These are phyloP conservation scores for Datura wrightii DNA, from an alignment of 257 asterid species.

Conservation along the genomic window DNA sequence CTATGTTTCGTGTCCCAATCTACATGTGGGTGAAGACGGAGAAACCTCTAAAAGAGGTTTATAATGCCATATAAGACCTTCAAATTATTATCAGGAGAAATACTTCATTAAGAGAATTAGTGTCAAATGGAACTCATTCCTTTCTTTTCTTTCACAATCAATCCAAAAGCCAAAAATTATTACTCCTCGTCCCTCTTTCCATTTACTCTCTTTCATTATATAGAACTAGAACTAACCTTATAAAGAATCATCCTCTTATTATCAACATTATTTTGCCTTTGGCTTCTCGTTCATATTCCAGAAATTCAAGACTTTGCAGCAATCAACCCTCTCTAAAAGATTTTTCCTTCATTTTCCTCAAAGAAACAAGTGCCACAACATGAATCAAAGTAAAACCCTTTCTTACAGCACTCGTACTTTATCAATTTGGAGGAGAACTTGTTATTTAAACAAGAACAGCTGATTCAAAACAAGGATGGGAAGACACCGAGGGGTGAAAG, in stretches of 20 bases:
- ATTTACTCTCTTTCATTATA: background rate
- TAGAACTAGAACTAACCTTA: background rate
- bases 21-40: background rate
- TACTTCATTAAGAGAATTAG: slow-evolving; percentile 5
- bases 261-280: background rate
- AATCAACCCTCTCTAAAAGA: background rate
- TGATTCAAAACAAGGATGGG: background rate
- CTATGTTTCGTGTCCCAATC: background rate
- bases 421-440: background rate
- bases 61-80: background rate
- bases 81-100: background rate
- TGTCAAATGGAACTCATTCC: background rate
- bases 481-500: background rate
- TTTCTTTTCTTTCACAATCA: slow-evolving; percentile 5
- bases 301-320: background rate
- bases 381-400: slow-evolving; percentile 26
- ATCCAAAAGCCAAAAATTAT: background rate
- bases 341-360: slow-evolving; percentile 26
- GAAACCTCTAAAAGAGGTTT: background rate
- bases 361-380: slow-evolving; percentile 14
- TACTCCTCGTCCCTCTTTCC: background rate
- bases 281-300: background rate
- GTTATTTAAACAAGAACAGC: background rate
- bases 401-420: background rate
- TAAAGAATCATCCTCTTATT: background rate